Conservation (phyloP, 805 yeast genomes). For the Barnettozyma botsteinii region DNA sequence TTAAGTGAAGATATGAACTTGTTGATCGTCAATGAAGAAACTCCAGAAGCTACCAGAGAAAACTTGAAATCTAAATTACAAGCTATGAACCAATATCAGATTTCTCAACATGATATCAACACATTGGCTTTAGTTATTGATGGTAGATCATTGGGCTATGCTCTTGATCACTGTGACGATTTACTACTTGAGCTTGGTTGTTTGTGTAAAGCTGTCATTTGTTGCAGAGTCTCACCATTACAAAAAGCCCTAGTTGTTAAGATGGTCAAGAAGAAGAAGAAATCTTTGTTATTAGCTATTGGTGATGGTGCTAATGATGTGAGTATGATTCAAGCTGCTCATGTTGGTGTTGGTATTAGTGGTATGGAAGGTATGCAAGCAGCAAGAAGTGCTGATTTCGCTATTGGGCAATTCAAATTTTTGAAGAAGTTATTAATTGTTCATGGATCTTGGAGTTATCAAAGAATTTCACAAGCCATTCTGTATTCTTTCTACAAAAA, state of each 20-base stretch:
- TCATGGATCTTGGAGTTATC: conserved; percentile 98
- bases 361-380: conserved; percentile 99
- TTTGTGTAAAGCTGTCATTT: conserved; percentile 89
- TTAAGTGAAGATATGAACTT: conserved; percentile 94
- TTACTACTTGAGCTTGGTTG: conserved; percentile 74
- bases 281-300: conserved; percentile 74
- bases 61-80: conserved; percentile 71
- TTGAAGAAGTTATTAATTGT: conserved; percentile 78
- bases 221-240: conserved; percentile 96
- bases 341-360: conserved; percentile 97
- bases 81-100: conserved; percentile 63
- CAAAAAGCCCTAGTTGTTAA: conserved; percentile 96
- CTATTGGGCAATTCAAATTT: conserved; percentile 92
- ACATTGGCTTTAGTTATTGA: conserved; percentile 88
- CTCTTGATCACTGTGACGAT: conserved; percentile 80
- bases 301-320: conserved; percentile 99
- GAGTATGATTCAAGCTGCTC: conserved; percentile 98
- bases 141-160: conserved; percentile 85
- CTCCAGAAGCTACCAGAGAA: conserved; percentile 64
- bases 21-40: conserved; percentile 81
- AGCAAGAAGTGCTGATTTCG: conserved; percentile 94
- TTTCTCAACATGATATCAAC: conserved; percentile 62
- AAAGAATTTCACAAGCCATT: conserved; percentile 87
- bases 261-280: conserved; percentile 78
- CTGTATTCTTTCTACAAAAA: conserved; percentile 94